Base-by-base conservation (phyloP, 2,329 filamentous ascomycete species). In the Alternaria brassicae region DNA sequence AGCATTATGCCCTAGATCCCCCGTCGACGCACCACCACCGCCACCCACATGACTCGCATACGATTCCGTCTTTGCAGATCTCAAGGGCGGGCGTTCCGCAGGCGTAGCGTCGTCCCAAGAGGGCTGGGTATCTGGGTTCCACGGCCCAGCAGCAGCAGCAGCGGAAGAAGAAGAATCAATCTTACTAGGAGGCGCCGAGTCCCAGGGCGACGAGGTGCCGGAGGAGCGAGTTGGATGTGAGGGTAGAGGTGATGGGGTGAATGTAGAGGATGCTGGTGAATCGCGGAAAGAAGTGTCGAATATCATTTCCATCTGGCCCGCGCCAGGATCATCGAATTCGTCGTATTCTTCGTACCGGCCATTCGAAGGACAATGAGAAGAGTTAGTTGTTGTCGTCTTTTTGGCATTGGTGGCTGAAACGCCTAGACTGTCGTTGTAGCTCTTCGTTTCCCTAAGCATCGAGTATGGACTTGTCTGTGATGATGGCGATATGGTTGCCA, bases 221-320 rank as follows among this genome's bases (percentile, higher is more conserved):
- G 58, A 53, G 28, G 58, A 53, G 25, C 41, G 50, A 23, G 9
- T 23, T 12, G 51, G 51, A 15, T 44, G 51, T 1, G 52, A 6
- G n/a, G 56, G 50, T 8, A 55, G 19, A 3, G 56, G 51, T 3
- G 56, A 55, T 1, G 25, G 21, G 3, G 56, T 44, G 6, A 55
- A 37, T 1, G 37, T 19, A 4, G 30, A 55, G 1, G 53, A 34
- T 17, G 19, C 57, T 23, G 42, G 67, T 57, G 15, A 61, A 13
- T 71, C 69, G 15, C 67, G 68, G 70, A 78, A 79, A 0, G 72
- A 74, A 0, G 72, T 72, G 42, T 82, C 81, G 61, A 83, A 83
- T 0, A 77, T 80, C 78, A 82, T 80, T 48, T 74, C 74, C 47
- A 82, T 74, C 12, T 63, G 66, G 10, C 34, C 71, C 9, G 62